Percentiles rank a stretch among this genome's conserved stretches.
Conservation (phyloP, 2,329 filamentous ascomycete genomes). For the Cyphellophora europaea region DNA sequence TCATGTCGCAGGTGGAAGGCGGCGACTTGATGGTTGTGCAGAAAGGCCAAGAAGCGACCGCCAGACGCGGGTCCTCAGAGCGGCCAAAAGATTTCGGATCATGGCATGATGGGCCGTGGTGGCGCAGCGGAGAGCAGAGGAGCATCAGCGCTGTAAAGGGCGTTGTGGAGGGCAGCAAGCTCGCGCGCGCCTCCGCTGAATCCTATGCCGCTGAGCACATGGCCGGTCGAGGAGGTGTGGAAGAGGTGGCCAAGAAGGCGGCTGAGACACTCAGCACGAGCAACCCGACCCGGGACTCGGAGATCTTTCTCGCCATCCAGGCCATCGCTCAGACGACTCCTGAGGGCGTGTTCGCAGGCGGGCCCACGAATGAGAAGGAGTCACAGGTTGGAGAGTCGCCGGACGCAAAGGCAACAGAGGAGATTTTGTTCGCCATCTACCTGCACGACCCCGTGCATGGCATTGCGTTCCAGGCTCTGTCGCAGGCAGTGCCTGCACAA, state of each 20-base stretch:
- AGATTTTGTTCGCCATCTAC: conserved; percentile 69
- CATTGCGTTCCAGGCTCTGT: conserved; percentile 75
- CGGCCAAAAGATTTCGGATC: conserved; percentile 49
- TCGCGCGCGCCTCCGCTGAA: conserved; percentile 82
- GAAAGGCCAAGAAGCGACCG: conserved; percentile 75
- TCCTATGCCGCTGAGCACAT: conserved; percentile 82
- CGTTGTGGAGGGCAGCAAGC: conserved; percentile 76
- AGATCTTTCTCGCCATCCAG: conserved; percentile 94
- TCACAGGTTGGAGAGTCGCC: conserved; percentile 17
- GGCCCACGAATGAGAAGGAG: conserved; percentile 31
- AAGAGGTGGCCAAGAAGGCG: conserved; percentile 69
- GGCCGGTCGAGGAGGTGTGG: conserved; percentile 64
- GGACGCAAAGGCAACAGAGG: conserved; percentile 39
- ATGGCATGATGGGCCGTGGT: conserved; percentile 96
- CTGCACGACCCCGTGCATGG: conserved; percentile 80
- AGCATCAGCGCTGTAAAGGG: conserved; percentile 74
- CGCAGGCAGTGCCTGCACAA: conserved; percentile 70
- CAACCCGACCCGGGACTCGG: conserved; percentile 84
- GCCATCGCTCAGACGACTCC: conserved; percentile 62
- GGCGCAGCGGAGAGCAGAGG: conserved; percentile 60
- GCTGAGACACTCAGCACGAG: conserved; percentile 69
- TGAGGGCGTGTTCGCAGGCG: conserved; percentile 56
- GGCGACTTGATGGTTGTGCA: conserved; percentile 92
- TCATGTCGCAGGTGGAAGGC: conserved; percentile 98
- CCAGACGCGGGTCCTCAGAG: conserved; percentile 52